Conservation (phyloP, 2,329 filamentous ascomycete genomes). For the Beauveria varroae region DNA sequence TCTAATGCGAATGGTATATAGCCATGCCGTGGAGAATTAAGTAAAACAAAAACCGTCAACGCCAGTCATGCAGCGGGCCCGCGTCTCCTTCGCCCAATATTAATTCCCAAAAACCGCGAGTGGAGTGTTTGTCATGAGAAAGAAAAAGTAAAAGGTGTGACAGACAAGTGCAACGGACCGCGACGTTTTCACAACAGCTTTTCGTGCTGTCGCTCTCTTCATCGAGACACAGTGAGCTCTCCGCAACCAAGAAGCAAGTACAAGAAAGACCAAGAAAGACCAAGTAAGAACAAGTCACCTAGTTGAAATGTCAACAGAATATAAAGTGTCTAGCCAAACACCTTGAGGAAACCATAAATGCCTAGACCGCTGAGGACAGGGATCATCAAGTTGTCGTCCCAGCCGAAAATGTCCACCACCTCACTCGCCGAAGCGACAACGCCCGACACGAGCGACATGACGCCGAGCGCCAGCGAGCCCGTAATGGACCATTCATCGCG, state of each 20-base stretch:
- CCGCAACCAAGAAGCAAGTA: neutral
- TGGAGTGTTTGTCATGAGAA: neutral
- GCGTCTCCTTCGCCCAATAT: neutral
- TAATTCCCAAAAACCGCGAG: neutral
- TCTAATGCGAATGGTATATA: neutral
- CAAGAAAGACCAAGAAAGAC: neutral
- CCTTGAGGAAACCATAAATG: conserved; percentile 83
- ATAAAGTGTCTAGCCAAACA: conserved; percentile 57
- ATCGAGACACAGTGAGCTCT: neutral
- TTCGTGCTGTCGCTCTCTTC: neutral
- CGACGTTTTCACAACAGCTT: neutral
- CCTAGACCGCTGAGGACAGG: conserved; percentile 83
- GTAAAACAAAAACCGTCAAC: neutral
- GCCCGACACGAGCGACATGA: conserved; percentile 84
- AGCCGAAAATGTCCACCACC: conserved; percentile 82
- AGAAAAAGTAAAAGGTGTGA: neutral
- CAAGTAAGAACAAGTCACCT: neutral
- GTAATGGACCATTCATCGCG: conserved; percentile 53
- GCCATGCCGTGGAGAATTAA: neutral
- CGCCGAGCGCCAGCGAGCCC: conserved; percentile 65
- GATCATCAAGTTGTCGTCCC: conserved; percentile 97
- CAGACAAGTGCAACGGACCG: neutral
- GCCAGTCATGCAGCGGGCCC: conserved; percentile 6
- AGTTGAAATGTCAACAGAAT: neutral
- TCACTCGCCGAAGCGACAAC: conserved; percentile 83